These are phyloP conservation scores for Diaporthe velutina DNA, from an alignment of 2,329 filamentous ascomycete species.

Conservation along the genomic window DNA sequence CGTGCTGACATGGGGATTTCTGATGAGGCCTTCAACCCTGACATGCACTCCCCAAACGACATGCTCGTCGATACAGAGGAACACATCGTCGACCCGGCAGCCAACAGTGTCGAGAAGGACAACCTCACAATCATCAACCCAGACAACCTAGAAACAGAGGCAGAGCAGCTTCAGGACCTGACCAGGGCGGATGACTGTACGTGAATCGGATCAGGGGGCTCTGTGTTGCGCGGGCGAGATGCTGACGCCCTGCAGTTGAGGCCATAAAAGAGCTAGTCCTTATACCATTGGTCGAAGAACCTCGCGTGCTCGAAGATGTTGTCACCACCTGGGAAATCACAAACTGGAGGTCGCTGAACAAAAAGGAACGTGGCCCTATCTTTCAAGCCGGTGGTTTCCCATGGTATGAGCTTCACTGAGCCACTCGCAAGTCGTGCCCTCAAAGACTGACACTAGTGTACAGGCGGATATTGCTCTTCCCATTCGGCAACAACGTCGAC, in stretches of 20 bases:
- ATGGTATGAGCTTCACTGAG: constrained; percentile 71
- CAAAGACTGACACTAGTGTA: constrained; percentile 41
- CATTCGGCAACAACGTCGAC: constrained; percentile 93
- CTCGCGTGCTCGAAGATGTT: constrained; percentile 82
- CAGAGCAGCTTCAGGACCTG: constrained; percentile 61
- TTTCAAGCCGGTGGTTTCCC: constrained; percentile 90
- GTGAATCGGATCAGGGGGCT: constrained; percentile 44
- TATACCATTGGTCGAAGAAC: constrained; percentile 78
- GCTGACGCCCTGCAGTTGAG: constrained; percentile 69
- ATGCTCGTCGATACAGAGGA: constrained; percentile 69
- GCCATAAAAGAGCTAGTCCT: constrained; percentile 88
- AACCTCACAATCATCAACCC: constrained; percentile 67
- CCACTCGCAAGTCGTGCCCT: neutral
- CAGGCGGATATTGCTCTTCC: constrained; percentile 95
- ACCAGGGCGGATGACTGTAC: constrained; percentile 67
- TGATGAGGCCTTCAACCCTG: constrained; percentile 63
- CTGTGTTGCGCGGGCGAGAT: constrained; percentile 11
- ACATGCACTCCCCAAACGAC: constrained; percentile 67
- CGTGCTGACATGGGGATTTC: constrained; percentile 45
- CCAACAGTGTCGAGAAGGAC: constrained; percentile 63
- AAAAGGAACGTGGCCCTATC: constrained; percentile 87
- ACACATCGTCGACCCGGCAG: constrained; percentile 60
- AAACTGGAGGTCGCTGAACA: constrained; percentile 80
- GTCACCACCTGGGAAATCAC: constrained; percentile 89
- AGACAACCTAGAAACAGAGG: constrained; percentile 63